Evolutionary conservation across 495 filamentous ascomycete genomes (phyloP).

Genomic region (Apodospora peruviana): DNA sequence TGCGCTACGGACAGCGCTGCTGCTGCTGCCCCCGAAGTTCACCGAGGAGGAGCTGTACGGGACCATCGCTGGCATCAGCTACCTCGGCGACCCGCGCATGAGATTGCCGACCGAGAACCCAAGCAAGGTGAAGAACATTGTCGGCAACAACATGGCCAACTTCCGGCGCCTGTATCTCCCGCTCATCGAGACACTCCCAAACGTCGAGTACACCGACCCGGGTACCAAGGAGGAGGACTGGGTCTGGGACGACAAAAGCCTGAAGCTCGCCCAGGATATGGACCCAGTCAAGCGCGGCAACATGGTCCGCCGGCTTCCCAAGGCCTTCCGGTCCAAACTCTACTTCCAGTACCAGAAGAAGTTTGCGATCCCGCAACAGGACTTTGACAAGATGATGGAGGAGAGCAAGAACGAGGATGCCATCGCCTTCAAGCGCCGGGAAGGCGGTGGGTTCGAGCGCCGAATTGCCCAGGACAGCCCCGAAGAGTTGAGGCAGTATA

Average conservation of each 20-base stretch:
- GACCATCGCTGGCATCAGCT: constrained; percentile 86
- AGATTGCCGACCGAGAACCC: constrained; percentile 78
- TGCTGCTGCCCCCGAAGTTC: constrained; percentile 77
- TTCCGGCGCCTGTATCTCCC: constrained; percentile 88
- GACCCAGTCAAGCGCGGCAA: constrained; percentile 83
- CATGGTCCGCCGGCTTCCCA: constrained; percentile 90
- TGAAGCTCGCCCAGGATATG: constrained; percentile 77
- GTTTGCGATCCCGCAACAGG: constrained; percentile 72
- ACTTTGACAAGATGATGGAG: constrained; percentile 85
- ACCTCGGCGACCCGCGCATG: constrained; percentile 94
- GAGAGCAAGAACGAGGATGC: constrained; percentile 63
- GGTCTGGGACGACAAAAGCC: constrained; percentile 52
- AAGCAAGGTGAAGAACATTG: constrained; percentile 90
- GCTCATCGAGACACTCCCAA: constrained; percentile 82
- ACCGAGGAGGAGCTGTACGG: constrained; percentile 83
- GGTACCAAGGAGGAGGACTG: constrained; percentile 56
- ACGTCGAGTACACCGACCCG: constrained; percentile 72
- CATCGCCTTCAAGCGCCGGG: constrained; percentile 59
- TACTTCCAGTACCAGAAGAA: constrained; percentile 94
- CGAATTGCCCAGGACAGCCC: constrained; percentile 66
- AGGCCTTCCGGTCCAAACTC: constrained; percentile 76
- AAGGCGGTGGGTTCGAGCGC: constrained; percentile 80
- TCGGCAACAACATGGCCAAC: constrained; percentile 80
- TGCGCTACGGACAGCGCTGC: constrained; percentile 79
- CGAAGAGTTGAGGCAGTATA: constrained; percentile 58